These are phyloP conservation scores for Kodamaea neixiangensis DNA, from an alignment of 805 yeast genomes.

Conservation along the genomic window DNA sequence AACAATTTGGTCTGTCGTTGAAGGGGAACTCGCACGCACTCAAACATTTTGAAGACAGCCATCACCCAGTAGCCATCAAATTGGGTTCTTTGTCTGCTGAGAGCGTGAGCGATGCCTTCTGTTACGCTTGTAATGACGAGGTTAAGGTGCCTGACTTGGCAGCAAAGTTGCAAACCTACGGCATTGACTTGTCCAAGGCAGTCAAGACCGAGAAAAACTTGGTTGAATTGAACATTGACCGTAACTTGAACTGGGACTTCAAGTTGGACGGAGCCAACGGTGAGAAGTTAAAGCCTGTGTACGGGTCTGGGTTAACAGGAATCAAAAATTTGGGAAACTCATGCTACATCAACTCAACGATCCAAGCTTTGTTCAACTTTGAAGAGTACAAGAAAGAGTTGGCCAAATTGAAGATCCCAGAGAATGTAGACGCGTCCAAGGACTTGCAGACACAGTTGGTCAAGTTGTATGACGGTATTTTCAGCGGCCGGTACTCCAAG, in stretches of 20 bases:
- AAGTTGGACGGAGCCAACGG: conserved; percentile 75
- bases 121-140: conserved; percentile 89
- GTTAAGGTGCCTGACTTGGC: conserved; percentile 66
- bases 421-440: conserved; percentile 48
- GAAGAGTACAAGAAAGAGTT: conserved; percentile 41
- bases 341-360: conserved; percentile 81
- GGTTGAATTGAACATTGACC: conserved; percentile 89
- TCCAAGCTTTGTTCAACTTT: conserved; percentile 67
- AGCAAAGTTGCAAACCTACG: conserved; percentile 54
- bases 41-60: conserved; percentile 57
- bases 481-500: conserved; percentile 69
- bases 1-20: conserved; percentile 83
- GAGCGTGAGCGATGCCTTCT: conserved; percentile 76
- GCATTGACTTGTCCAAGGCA: conserved; percentile 58
- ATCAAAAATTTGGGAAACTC: conserved; percentile 89
- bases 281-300: conserved; percentile 58
- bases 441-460: conserved; percentile 74
- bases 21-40: conserved; percentile 95
- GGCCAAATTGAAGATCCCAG: conserved; percentile 24
- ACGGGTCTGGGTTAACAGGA: conserved; percentile 81
- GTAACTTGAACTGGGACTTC: conserved; percentile 92
- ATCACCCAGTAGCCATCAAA: conserved; percentile 85
- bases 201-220: conserved; percentile 84
- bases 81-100: conserved; percentile 82
- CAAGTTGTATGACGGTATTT: conserved; percentile 78